These are phyloP conservation scores for Citrus cavaleriei DNA, from an alignment of 345 rosid species.

Conservation along the genomic window DNA sequence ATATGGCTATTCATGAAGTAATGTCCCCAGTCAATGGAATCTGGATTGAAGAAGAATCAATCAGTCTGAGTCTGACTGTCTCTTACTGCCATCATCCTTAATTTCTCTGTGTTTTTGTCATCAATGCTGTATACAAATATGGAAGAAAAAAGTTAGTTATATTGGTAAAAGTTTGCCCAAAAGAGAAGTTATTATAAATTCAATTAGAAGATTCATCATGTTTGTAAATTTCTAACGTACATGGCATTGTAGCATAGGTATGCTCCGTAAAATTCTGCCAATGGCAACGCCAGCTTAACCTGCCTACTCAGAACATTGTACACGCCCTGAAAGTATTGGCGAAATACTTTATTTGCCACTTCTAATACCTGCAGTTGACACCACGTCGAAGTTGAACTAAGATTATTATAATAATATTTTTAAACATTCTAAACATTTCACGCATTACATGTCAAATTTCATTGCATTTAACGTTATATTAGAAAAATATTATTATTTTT, in stretches of 20 bases:
- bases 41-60: slow-evolving; percentile 52
- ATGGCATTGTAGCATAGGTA: slow-evolving; percentile 67
- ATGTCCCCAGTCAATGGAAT: slow-evolving; percentile 49
- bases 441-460: too few relatives aligned
- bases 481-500: too few relatives aligned
- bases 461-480: too few relatives aligned
- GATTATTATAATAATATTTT: too few relatives aligned
- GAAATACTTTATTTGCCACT: slow-evolving; percentile 43
- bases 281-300: slow-evolving; percentile 52
- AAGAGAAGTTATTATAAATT: too few relatives aligned
- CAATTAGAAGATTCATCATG: slow-evolving; percentile 4
- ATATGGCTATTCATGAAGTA: slow-evolving; percentile 52
- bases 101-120: slow-evolving; percentile 45
- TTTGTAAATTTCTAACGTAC: slow-evolving; percentile 73
- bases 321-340: slow-evolving; percentile 34
- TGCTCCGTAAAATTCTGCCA: slow-evolving; percentile 71
- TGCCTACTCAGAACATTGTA: slow-evolving; percentile 38
- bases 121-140: slow-evolving; percentile 33
- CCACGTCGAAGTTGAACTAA: background rate
- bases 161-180: background rate
- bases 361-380: slow-evolving; percentile 31
- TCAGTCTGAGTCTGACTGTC: slow-evolving; percentile 26
- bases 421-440: too few relatives aligned
- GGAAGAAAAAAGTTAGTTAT: background rate
- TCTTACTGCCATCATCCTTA: slow-evolving; percentile 32